These are phyloP conservation scores for Cryptococcus amylolentus DNA, from an alignment of 1,284 basidiomycete genomes.

Conservation along the genomic window DNA sequence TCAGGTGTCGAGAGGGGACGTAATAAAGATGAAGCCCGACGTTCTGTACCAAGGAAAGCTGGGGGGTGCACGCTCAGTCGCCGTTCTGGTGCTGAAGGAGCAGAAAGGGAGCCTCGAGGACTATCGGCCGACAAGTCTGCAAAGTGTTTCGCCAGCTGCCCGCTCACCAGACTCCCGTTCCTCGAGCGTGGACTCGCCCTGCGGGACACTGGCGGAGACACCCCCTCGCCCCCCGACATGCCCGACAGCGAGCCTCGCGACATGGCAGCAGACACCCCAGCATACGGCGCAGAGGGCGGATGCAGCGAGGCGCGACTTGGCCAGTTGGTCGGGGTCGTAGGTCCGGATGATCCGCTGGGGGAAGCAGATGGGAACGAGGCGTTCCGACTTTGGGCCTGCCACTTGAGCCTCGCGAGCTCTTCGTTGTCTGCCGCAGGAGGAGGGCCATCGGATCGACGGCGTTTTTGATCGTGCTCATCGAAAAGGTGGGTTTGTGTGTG, in stretches of 20 bases:
- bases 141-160: slow-evolving; percentile 37
- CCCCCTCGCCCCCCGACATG: not conserved
- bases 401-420: slow-evolving; percentile 38
- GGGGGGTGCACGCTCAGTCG: slow-evolving; percentile 13
- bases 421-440: slow-evolving; percentile 34
- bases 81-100: slow-evolving; percentile 10
- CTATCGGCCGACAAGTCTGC: slow-evolving; percentile 34
- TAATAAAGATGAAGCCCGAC: slow-evolving; percentile 5
- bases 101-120: not conserved
- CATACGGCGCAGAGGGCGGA: slow-evolving; percentile 22
- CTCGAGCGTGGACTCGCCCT: slow-evolving; percentile 21
- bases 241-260: slow-evolving; percentile 27
- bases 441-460: slow-evolving; percentile 39
- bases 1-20: slow-evolving; percentile 4
- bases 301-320: slow-evolving; percentile 13
- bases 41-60: not conserved
- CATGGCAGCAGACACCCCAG: slow-evolving; percentile 17
- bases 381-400: slow-evolving; percentile 43
- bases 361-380: slow-evolving; percentile 33
- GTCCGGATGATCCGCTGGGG: not conserved
- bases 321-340: slow-evolving; percentile 1
- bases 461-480: slow-evolving; percentile 38
- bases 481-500: slow-evolving; percentile 9
- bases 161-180: slow-evolving; percentile 35
- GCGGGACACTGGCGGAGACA: slow-evolving; percentile 9